Evolutionary conservation across 2,329 filamentous ascomycete species (phyloP), one percentile per base, ranked within the genome.

Genomic region (Penicillium janthinellum): DNA sequence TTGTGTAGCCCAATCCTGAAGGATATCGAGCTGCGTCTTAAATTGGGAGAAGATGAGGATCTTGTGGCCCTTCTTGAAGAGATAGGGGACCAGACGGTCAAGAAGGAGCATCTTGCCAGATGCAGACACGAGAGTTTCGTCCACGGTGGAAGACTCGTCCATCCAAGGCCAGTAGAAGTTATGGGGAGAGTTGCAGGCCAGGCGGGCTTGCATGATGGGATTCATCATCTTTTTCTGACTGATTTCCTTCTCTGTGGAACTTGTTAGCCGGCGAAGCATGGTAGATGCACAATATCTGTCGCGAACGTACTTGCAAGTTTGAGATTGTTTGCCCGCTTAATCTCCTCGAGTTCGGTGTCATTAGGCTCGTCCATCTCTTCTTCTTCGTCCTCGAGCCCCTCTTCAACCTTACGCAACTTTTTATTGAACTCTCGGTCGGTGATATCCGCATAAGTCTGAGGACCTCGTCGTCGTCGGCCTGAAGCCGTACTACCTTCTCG

Each of bases 11-110:
- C 96, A 99, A 57, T 94, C 90, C 63, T 96, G 87, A 0, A 99
- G 81, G 2, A 99, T 90, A 70, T 98, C 92, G 0, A 99, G 86
- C 64, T 96, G 93, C 0, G 90, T 96, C 59, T 93, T 96, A 79
- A 99, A 99, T 71, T 99, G 95, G 0, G 91, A 96, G 76, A 99
- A 99, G 54, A 99, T 92, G 48, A 99, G 85, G 31, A 98, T 89
- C 71, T 98, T 98, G 79, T 97, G 93, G 3, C 86, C 89, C 0
- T 86, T 83, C 0, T 80, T 65, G 59, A 99, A 89, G 0, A 99
- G 83, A 1, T 83, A 83, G 0, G 90, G 90, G 0, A 99, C 84
- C 0, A 99, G 83, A 0, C 92, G 87, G 73, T 99, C 95, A 0
- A 99, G 85, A 0, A 99, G 84, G 2, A 97, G 85, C 92, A 99